phyloP scores from a whole-genome alignment of 139 green algal genomes.

The Ulvella scutata region DNA sequence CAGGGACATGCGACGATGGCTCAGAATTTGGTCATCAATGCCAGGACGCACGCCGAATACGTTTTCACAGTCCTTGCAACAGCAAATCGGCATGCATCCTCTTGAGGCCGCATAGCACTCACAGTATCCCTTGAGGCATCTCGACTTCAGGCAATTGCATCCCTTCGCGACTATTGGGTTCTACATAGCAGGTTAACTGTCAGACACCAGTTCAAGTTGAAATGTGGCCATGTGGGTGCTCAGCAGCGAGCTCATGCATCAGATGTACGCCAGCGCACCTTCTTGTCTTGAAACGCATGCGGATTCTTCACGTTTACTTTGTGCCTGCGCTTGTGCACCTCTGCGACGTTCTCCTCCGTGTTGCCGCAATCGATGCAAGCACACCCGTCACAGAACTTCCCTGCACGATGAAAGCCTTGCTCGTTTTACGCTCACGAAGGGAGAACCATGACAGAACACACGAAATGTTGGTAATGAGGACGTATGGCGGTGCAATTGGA shows the following conservation, averaged over 20 bases:
- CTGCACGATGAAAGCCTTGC: no score
- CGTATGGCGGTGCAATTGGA: no score
- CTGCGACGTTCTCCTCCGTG: constrained; percentile 10
- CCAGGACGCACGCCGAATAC: not conserved
- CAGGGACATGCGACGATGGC: no score
- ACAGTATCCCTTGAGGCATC: not conserved
- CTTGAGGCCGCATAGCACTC: not conserved
- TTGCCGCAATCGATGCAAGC: constrained; percentile 43
- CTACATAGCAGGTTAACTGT: not conserved
- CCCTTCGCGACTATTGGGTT: not conserved
- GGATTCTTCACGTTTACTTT: constrained; percentile 4
- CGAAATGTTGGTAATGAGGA: no score
- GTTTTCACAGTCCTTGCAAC: not conserved
- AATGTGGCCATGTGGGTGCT: not conserved
- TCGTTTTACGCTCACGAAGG: no score
- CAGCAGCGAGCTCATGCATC: not conserved
- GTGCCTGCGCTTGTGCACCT: not conserved
- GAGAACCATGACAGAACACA: no score
- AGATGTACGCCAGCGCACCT: not conserved
- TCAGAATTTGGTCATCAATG: constrained; percentile 1
- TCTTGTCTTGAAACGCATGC: not conserved
- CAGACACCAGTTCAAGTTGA: no score
- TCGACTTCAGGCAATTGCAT: constrained; percentile 1
- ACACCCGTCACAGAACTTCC: constrained; percentile 44
- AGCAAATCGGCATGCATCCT: not conserved